Evolutionary conservation across 768 basidiomycete genomes (phyloP), one percentile per base, ranked within the genome.

Genomic region (Serendipita sp.): DNA sequence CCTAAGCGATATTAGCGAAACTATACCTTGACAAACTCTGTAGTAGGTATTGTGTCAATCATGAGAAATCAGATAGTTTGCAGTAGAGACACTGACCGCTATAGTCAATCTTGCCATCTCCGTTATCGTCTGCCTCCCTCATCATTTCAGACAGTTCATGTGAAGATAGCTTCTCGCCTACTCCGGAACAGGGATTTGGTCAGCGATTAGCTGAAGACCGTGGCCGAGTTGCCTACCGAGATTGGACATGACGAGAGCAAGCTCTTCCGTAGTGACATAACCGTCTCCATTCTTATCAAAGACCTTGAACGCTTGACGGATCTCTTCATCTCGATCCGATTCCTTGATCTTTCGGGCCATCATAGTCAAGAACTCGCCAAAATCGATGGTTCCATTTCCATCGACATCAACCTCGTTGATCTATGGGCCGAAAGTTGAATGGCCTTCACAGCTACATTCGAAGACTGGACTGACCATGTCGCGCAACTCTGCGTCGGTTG

Each of bases 201-300:
- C 23, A 23, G 45, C 1, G 11, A 46, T 46, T 46, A 46, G 45
- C 45, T 46, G 45, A 13, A 46, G 13, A 1, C 45, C 18, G 45
- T 18, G 18, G 18, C 45, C 18, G 45, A 13, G 13, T 46, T 46
- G 45, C 15, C 58, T 69, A 88, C 91, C 88, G 65, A 96, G 80
- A 73, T 84, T 91, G 68, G 82, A 87, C 94, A 97, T 95, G 70
- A 96, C 91, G 70, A 88, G 85, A 72, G 85, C 81, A 73, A 96
- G 75, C 78, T 97, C 94, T 1, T 84, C 84, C 2, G 88, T 83
- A 44, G 81, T 86, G 76, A 97, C 96, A 71, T 79, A 88, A 15
- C 92, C 94, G 70, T 91, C 93, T 11, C 89, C 89, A 71, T 97
- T 91, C 82, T 91, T 93, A 76, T 97, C 94, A 71, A 96, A 96